Evolutionary conservation across 139 green algal genomes (phyloP).

Genomic region (Coccomyxa sp.): DNA sequence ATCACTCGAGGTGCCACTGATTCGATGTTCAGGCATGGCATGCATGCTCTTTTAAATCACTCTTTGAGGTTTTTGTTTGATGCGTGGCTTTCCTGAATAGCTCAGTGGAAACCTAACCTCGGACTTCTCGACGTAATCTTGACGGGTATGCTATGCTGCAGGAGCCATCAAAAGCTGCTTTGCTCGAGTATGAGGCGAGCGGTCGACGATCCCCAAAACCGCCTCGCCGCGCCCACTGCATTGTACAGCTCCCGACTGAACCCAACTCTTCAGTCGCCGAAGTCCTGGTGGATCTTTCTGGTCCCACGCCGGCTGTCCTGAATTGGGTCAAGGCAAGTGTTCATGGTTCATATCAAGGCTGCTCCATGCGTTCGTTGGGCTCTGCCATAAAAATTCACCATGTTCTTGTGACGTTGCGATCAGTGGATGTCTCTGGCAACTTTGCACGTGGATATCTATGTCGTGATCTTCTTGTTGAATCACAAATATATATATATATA

Average conservation of each 20-base stretch:
- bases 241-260: slow-evolving; percentile 30
- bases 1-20: slow-evolving; percentile 26
- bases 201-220: background rate
- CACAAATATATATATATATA: no score
- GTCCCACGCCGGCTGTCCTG: slow-evolving; percentile 14
- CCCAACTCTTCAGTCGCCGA: slow-evolving; percentile 31
- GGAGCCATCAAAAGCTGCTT: slow-evolving; percentile 47
- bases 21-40: no score
- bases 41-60: background rate
- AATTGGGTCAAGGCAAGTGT: slow-evolving; percentile 34
- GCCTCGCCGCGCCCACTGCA: slow-evolving; percentile 12
- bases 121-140: no score
- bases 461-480: no score
- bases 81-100: no score
- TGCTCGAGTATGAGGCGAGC: slow-evolving; percentile 39
- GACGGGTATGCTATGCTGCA: slow-evolving; percentile 9
- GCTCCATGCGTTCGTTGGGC: no score
- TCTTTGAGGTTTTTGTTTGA: background rate
- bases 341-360: no score
- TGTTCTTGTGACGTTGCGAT: no score
- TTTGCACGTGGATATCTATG: no score
- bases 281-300: slow-evolving; percentile 38
- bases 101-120: no score
- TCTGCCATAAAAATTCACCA: no score
- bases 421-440: no score